Evolutionary conservation across 2,329 filamentous ascomycete genomes (phyloP).

Genomic region (Xylariaceae sp.): DNA sequence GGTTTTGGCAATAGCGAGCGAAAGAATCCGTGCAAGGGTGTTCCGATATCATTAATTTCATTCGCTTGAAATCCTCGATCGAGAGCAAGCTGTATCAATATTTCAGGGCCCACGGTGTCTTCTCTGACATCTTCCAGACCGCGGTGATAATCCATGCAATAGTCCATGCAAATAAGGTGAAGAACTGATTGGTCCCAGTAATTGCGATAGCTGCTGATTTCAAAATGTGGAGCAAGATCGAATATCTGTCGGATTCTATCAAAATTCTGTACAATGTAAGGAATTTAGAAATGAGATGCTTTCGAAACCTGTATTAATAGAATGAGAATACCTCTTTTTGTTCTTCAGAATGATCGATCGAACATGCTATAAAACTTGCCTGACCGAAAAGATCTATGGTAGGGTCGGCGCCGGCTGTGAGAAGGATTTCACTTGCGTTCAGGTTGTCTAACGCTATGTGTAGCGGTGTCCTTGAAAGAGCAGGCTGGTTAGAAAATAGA

Average conservation of each 20-base stretch:
- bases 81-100: neutral
- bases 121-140: no score
- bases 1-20: neutral
- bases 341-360: no score
- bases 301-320: no score
- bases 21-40: constrained; percentile 4
- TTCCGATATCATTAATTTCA: neutral
- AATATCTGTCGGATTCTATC: neutral
- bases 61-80: neutral
- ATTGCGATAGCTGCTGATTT: neutral
- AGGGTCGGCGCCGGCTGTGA: constrained; percentile 5
- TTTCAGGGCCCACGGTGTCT: neutral
- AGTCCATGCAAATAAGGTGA: neutral
- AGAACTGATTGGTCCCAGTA: neutral
- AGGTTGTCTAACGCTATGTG: neutral
- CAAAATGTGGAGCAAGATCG: neutral
- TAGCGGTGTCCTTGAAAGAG: constrained; percentile 1
- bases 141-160: neutral
- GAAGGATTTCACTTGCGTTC: neutral
- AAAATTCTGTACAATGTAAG: neutral
- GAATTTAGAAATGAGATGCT: neutral
- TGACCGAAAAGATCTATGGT: neutral
- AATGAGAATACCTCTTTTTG: no score
- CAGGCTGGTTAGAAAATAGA: neutral
- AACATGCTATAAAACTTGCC: neutral